phyloP scores from a whole-genome alignment of 371 early-diverging fungal species.

The Saksenaea oblongispora region DNA sequence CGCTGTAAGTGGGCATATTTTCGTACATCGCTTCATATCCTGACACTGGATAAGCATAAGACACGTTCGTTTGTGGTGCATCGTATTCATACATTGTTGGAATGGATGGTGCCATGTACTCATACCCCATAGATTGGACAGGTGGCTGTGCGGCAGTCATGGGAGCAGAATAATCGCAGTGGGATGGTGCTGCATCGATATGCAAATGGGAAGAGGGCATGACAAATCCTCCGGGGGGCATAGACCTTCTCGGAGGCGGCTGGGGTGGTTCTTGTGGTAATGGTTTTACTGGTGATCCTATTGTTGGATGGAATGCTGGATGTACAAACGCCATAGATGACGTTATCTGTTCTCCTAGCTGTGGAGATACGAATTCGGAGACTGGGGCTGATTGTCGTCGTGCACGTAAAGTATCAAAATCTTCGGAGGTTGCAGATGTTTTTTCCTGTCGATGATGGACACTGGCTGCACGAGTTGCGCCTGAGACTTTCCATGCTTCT shows the following conservation, averaged over 20 bases:
- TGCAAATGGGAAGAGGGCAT: slow-evolving; percentile 5
- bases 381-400: slow-evolving; percentile 11
- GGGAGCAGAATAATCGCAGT: not conserved
- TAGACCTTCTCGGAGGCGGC: slow-evolving; percentile 23
- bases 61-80: not conserved
- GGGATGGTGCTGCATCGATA: not conserved
- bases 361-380: not conserved
- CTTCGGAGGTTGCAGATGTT: not conserved
- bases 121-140: not conserved
- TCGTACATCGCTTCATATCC: not conserved
- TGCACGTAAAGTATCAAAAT: not conserved
- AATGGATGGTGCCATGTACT: not conserved
- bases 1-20: not conserved
- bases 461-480: not conserved
- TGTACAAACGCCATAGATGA: slow-evolving; percentile 4
- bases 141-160: not conserved
- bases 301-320: not conserved
- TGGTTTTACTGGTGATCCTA: slow-evolving; percentile 17
- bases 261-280: slow-evolving; percentile 29
- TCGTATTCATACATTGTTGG: not conserved
- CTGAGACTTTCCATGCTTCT: slow-evolving; percentile 1
- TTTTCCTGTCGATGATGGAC: not conserved
- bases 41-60: not conserved
- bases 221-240: slow-evolving; percentile 2
- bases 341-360: not conserved